Conservation (phyloP, 208 protist species). For the Tritrichomonas foetus region DNA sequence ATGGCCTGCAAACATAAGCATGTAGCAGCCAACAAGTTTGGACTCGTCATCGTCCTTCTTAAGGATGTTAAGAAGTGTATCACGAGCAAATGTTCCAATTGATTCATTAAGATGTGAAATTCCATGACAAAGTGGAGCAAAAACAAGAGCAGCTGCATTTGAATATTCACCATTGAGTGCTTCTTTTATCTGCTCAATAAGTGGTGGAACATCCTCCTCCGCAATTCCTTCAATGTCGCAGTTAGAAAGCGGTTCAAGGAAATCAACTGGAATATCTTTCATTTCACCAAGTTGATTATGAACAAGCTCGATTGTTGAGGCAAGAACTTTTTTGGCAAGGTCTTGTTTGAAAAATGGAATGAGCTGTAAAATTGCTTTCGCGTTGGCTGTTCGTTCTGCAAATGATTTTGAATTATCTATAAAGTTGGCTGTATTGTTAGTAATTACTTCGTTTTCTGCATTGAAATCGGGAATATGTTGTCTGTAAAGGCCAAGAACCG, state of each 20-base stretch:
- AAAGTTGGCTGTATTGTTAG: background rate
- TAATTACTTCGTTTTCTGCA: too few relatives aligned
- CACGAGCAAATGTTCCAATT: background rate
- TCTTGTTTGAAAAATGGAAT: background rate
- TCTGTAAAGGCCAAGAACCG: too few relatives aligned
- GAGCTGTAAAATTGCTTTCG: background rate
- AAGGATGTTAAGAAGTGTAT: background rate
- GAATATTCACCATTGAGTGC: background rate
- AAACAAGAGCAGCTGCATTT: background rate
- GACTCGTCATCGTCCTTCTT: background rate
- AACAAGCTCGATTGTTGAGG: background rate
- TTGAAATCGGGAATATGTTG: too few relatives aligned
- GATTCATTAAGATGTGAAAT: background rate
- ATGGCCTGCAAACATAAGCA: background rate
- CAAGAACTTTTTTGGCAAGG: background rate
- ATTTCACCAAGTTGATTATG: background rate
- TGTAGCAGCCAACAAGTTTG: background rate
- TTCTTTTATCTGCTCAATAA: background rate
- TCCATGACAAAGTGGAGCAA: background rate
- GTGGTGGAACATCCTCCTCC: background rate
- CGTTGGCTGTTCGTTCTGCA: background rate
- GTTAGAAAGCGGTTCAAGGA: background rate
- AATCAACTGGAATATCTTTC: background rate
- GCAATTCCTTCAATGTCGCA: background rate
- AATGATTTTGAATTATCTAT: slow-evolving; percentile 4